Evolutionary conservation across 2,329 filamentous ascomycete genomes (phyloP), one percentile per base, ranked within the genome.

Genomic region (Pseudogymnoascus sp.): DNA sequence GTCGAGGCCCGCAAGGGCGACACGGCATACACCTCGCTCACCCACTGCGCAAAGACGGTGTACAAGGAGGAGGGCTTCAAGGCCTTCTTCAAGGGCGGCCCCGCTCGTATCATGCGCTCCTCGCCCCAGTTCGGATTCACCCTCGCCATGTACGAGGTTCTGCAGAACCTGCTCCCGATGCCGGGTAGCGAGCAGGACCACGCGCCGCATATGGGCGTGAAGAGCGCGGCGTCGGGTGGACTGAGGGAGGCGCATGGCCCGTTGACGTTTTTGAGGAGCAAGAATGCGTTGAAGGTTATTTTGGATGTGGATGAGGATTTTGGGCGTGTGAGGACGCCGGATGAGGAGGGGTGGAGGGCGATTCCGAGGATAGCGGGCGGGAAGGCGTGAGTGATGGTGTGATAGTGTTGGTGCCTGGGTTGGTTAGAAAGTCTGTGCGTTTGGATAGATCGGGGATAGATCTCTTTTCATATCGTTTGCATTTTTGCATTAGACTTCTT

Each of bases 121-220:
- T 97, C 92, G 11, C 94, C 94, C 14, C 94, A 99, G 74, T 99
- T 99, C 75, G 94, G 94, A 67, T 97, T 97, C 80, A 99, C 94
- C 0, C 85, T 99, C 23, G 94, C 94, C 3, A 90, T 90, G 45
- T 99, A 97, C 76, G 94, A 99, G 76, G 82, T 99, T 38, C 80
- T 99, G 60, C 92, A 97, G 78, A 89, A 81, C 65, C 61, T 86
- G 45, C 77, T 97, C 49, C 94, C 94, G 5, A 86, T 90, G 80
- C 91, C 92, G 2, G 91, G 90, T 61, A 78, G 78, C 42, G 76
- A 80, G 65, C 74, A 76, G 28, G 81, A 84, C 45, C 76, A 82
- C 62, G 76, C 79, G 12, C 42, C 63, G 36, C 78, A 83, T 62
- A 80, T 78, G 16, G 87, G 87, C 55, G 81, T 85, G 38, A 75